Evolutionary conservation across 768 basidiomycete genomes (phyloP), one percentile per base, ranked within the genome.

Genomic region (Clitopilus passeckerianus): DNA sequence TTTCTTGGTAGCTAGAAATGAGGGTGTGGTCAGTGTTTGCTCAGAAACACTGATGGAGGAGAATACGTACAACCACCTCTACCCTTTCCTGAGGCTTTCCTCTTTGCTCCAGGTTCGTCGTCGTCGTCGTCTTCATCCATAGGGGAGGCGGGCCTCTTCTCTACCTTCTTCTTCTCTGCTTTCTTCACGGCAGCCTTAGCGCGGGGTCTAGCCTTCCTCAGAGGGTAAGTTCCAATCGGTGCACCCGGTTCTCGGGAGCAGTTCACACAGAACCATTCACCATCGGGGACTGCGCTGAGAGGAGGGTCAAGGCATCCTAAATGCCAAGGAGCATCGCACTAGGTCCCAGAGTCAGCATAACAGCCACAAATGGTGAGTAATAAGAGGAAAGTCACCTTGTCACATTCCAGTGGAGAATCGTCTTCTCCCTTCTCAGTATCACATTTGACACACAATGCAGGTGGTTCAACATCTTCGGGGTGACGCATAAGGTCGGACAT

Each of bases 311-410:
- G 82, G 71, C 95, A 98, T 12, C 78, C 78, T 14, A 91, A 77
- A 71, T 98, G 95, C 71, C 89, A 96, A 0, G 93, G 91, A 44
- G 82, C 79, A 68, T 98, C 95, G 68, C 95, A 98, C 91, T 96
- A 61, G 9, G n/a, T 16, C 10, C 12, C 10, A 3, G 10, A 41
- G 10, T 30, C 37, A 41, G n/a, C 20, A 9, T 34, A 2, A 59
- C 58, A 9, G 34, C 33, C 22, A 52, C 46, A 12, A 7, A 30
- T 4, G 27, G 27, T 30, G 15, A 18, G n/a, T 1, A 22, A 58
- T 64, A 37, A 1, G 57, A 18, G 14, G 23, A 53, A 50, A 58
- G 24, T 24, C 57, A 90, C 93, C 84, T 94, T 95, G 70, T 98
- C 95, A 66, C 95, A 98, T 67, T 91, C 94, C 43, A 98, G 75